Percentiles rank a stretch among this genome's conserved stretches.
These are phyloP conservation scores for Podila clonocystis DNA, from an alignment of 192 early-diverging fungal species.

Conservation along the genomic window DNA sequence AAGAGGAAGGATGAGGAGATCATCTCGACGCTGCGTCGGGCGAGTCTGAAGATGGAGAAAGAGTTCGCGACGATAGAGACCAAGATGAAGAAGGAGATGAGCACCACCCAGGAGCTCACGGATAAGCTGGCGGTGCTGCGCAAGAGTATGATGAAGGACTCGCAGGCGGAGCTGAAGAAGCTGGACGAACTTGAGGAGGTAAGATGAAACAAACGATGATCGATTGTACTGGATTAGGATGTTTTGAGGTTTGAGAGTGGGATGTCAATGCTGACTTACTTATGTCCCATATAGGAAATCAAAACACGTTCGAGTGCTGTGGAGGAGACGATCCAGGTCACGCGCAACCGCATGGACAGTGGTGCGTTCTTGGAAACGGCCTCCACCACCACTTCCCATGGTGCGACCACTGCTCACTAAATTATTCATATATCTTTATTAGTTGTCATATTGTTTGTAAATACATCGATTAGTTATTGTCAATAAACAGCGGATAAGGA, in stretches of 20 bases:
- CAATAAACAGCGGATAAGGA: too few species aligned
- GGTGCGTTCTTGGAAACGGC: conserved; percentile 14
- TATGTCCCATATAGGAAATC: too few species aligned
- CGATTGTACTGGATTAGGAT: too few species aligned
- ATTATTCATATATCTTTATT: too few species aligned
- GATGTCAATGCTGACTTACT: too few species aligned
- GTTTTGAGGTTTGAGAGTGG: too few species aligned
- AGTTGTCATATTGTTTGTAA: too few species aligned
- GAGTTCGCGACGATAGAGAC: conserved; percentile 6
- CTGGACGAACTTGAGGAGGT: conserved; percentile 4
- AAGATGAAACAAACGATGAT: too few species aligned
- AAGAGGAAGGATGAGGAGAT: background rate
- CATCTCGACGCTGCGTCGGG: background rate
- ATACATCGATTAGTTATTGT: too few species aligned
- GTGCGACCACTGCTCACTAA: too few species aligned
- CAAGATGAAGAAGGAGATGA: conserved; percentile 5
- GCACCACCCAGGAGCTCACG: conserved; percentile 7
- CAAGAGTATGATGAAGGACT: background rate
- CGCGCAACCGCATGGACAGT: conserved; percentile 11
- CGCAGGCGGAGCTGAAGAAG: conserved; percentile 9
- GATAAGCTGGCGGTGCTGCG: conserved; percentile 3
- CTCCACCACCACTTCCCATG: background rate
- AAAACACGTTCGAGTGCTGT: background rate
- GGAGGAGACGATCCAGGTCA: background rate
- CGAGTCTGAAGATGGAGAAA: background rate